phyloP scores from a whole-genome alignment of 495 filamentous ascomycete genomes.

The Podospora comata region DNA sequence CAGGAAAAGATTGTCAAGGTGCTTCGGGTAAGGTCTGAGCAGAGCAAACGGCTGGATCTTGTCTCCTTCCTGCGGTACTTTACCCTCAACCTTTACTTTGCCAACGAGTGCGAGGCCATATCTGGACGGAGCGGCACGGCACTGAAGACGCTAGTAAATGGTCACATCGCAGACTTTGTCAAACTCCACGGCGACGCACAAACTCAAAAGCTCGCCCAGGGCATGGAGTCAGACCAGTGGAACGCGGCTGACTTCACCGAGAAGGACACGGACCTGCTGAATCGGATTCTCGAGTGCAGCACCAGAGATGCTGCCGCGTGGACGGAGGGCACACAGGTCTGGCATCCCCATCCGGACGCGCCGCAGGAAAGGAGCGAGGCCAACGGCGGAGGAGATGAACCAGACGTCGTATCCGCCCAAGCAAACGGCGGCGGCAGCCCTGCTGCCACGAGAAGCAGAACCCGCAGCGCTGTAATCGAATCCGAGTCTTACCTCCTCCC shows the following conservation, averaged over 20 bases:
- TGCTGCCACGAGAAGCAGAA: conserved; percentile 25
- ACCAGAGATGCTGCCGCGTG: conserved; percentile 76
- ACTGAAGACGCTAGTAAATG: conserved; percentile 83
- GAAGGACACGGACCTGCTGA: conserved; percentile 58
- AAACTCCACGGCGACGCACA: conserved; percentile 69
- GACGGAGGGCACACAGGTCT: conserved; percentile 67
- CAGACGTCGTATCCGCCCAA: conserved; percentile 23
- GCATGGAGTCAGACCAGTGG: conserved; percentile 90
- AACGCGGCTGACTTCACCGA: conserved; percentile 81
- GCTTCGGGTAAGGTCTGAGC: conserved; percentile 85
- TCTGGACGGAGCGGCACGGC: conserved; percentile 81
- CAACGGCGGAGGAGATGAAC: not conserved
- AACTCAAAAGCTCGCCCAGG: conserved; percentile 72
- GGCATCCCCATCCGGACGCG: conserved; percentile 52
- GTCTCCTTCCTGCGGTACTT: conserved; percentile 85
- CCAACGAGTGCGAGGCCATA: conserved; percentile 94
- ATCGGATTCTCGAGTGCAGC: conserved; percentile 70
- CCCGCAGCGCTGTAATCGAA: conserved; percentile 73
- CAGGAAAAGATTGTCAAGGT: conserved; percentile 91
- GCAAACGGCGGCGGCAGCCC: conserved; percentile 58
- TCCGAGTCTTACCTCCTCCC: conserved; percentile 83
- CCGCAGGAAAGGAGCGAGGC: conserved; percentile 16
- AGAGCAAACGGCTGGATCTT: conserved; percentile 68
- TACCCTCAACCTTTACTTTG: conserved; percentile 87
- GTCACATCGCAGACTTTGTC: conserved; percentile 89